phyloP scores from a whole-genome alignment of 1,139 yeast genomes.

The Geotrichum reessii region DNA sequence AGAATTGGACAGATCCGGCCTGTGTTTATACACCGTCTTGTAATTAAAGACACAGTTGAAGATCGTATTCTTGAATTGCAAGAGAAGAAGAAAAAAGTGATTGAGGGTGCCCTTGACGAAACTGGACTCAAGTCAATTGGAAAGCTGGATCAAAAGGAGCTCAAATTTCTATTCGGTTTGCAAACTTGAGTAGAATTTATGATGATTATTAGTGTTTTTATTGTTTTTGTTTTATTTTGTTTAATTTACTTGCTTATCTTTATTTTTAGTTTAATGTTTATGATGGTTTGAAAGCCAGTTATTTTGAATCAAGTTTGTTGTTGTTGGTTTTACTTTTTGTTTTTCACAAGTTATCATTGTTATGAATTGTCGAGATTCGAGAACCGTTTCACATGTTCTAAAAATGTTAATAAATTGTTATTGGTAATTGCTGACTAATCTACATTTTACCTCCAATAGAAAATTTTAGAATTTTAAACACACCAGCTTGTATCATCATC shows the following conservation, averaged over 20 bases:
- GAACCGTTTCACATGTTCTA: too few relatives aligned
- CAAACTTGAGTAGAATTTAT: neutral
- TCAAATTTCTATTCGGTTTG: slow-evolving; percentile 75
- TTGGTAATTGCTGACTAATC: neutral
- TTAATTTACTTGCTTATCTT: neutral
- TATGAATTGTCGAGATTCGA: too few relatives aligned
- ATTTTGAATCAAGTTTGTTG: neutral
- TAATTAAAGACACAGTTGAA: slow-evolving; percentile 67
- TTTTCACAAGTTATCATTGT: too few relatives aligned
- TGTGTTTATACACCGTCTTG: slow-evolving; percentile 70
- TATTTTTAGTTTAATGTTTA: neutral
- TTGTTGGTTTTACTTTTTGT: too few relatives aligned
- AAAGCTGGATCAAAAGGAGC: slow-evolving; percentile 61
- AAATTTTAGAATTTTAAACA: neutral
- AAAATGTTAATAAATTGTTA: neutral
- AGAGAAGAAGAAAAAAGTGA: slow-evolving; percentile 62
- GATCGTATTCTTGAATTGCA: slow-evolving; percentile 79
- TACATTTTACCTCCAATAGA: neutral
- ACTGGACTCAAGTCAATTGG: slow-evolving; percentile 61
- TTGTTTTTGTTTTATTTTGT: neutral
- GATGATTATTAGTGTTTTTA: neutral
- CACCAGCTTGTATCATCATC: neutral
- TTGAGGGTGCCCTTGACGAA: slow-evolving; percentile 79
- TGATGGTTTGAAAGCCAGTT: neutral
- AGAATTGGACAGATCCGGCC: slow-evolving; percentile 81